These are phyloP conservation scores for Saccharomyces jurei DNA, from an alignment of 805 yeast genomes.

Conservation along the genomic window DNA sequence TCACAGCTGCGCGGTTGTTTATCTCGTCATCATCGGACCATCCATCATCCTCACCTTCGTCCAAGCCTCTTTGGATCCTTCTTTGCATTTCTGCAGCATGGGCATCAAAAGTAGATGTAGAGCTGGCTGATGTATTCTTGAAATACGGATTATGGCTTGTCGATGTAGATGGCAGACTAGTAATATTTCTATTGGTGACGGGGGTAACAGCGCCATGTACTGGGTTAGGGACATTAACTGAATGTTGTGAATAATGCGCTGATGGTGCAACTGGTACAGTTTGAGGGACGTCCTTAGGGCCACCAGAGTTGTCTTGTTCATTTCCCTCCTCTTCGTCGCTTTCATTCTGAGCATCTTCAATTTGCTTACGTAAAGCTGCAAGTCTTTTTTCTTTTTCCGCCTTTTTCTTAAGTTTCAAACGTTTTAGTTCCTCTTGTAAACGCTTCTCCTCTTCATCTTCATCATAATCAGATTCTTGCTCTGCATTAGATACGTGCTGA, in stretches of 20 bases:
- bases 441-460: slow-evolving; percentile 42
- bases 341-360: slow-evolving; percentile 43
- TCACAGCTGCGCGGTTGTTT: slow-evolving; percentile 25
- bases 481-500: slow-evolving; percentile 9
- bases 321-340: slow-evolving; percentile 31
- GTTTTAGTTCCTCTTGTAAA: slow-evolving; percentile 33
- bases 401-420: slow-evolving; percentile 42
- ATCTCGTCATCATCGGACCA: slow-evolving; percentile 32
- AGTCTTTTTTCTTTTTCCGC: slow-evolving; percentile 53
- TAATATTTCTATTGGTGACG: neutral
- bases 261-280: neutral
- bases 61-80: slow-evolving; percentile 53
- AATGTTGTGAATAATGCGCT: neutral
- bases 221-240: neutral
- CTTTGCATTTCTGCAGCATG: slow-evolving; percentile 62
- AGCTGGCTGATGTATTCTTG: slow-evolving; percentile 32
- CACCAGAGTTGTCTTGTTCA: neutral
- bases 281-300: neutral
- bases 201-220: neutral
- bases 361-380: slow-evolving; percentile 50
- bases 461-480: slow-evolving; percentile 25
- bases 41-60: slow-evolving; percentile 29
- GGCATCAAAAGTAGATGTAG: slow-evolving; percentile 37
- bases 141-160: slow-evolving; percentile 45
- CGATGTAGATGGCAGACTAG: slow-evolving; percentile 6